Percentiles rank a stretch among this genome's conserved stretches.
Conservation (phyloP, 2,329 filamentous ascomycete genomes). For the Aspergillus bombycis region DNA sequence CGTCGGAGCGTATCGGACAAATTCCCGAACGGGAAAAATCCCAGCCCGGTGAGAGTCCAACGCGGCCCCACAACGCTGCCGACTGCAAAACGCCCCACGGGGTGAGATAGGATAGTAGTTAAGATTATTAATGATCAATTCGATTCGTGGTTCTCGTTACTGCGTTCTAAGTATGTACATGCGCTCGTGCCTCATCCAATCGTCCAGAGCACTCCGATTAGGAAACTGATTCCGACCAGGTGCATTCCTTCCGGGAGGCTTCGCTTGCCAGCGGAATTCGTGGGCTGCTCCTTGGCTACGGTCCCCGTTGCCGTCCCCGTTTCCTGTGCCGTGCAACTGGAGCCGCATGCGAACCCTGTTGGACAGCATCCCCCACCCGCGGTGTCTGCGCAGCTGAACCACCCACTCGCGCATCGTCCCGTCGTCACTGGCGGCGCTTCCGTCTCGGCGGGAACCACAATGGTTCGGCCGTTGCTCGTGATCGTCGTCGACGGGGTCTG, state of each 20-base stretch:
- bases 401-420: conserved; percentile 72
- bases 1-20: conserved; percentile 11
- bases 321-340: conserved; percentile 66
- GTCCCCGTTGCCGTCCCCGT: conserved; percentile 59
- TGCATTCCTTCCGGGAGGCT: conserved; percentile 5
- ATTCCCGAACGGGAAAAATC: conserved; percentile 16
- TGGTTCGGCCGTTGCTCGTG: conserved; percentile 65
- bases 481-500: conserved; percentile 68
- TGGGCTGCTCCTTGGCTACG: conserved; percentile 42
- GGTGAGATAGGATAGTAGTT: background rate
- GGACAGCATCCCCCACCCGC: conserved; percentile 83
- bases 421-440: conserved; percentile 36
- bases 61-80: conserved; percentile 5
- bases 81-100: conserved; percentile 9
- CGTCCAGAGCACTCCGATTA: conserved; percentile 15
- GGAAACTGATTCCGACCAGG: conserved; percentile 10
- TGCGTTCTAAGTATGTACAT: background rate
- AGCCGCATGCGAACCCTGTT: conserved; percentile 72
- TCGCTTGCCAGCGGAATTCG: conserved; percentile 18
- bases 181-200: background rate
- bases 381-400: conserved; percentile 71
- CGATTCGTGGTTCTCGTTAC: background rate
- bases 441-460: conserved; percentile 64
- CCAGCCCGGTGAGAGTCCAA: background rate
- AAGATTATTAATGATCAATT: background rate